Percentiles rank a stretch among this genome's conserved stretches.
phyloP scores from a whole-genome alignment of 2,329 filamentous ascomycete species.

The Sporothrix inflata region DNA sequence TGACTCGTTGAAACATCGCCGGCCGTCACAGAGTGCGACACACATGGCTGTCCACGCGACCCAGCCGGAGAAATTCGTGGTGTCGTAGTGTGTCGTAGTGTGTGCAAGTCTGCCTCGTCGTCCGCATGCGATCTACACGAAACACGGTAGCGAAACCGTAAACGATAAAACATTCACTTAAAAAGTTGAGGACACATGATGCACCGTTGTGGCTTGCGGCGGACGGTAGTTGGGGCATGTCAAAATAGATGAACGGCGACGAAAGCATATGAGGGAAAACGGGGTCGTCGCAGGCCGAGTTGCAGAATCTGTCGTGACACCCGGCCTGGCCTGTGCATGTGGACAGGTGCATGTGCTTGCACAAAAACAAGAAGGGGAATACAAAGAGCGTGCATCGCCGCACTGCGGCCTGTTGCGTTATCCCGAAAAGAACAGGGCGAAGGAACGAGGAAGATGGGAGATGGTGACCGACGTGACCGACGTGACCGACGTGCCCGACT shows the following conservation, averaged over 20 bases:
- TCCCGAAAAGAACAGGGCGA: neutral
- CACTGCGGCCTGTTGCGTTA: constrained; percentile 11
- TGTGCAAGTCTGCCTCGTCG: neutral
- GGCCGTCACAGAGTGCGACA: neutral
- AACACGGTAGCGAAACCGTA: constrained; percentile 12
- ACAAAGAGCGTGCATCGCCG: neutral
- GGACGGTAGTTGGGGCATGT: neutral
- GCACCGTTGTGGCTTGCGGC: neutral
- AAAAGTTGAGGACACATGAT: no score
- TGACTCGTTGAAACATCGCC: neutral
- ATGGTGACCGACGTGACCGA: neutral
- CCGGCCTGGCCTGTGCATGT: neutral
- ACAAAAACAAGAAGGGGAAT: neutral
- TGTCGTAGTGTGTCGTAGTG: neutral
- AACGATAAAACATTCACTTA: no score
- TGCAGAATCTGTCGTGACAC: constrained; percentile 22
- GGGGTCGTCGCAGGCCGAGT: constrained; percentile 7
- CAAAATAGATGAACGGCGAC: neutral
- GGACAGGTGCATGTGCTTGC: neutral
- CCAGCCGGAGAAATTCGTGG: neutral
- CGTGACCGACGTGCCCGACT: neutral
- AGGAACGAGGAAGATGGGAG: neutral
- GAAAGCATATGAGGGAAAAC: neutral
- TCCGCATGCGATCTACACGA: constrained; percentile 13
- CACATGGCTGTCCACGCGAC: neutral